These are phyloP conservation scores for Clathrus columnatus DNA, from an alignment of 768 basidiomycete genomes.

Conservation along the genomic window DNA sequence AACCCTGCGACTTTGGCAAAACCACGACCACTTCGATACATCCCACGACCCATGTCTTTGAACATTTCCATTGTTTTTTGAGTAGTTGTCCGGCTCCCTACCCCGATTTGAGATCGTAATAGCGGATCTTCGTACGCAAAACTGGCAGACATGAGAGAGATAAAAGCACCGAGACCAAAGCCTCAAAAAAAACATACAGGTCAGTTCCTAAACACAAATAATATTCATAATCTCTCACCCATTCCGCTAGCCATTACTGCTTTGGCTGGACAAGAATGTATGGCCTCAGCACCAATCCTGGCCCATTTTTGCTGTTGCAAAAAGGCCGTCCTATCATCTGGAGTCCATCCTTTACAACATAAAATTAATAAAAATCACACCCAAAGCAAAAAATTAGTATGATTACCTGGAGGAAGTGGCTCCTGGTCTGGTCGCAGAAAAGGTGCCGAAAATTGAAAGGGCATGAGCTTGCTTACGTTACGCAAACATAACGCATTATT, in stretches of 20 bases:
- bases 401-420: constrained; percentile 67
- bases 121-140: constrained; percentile 94
- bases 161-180: constrained; percentile 87
- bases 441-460: constrained; percentile 42
- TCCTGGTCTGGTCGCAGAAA: constrained; percentile 81
- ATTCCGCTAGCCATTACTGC: constrained; percentile 70
- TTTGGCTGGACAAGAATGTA: constrained; percentile 85
- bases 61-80: constrained; percentile 83
- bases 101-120: constrained; percentile 47
- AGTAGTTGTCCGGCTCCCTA: constrained; percentile 41
- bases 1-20: constrained; percentile 92
- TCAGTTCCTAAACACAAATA: background rate
- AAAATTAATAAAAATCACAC: background rate
- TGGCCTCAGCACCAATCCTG: constrained; percentile 54
- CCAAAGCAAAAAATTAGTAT: background rate
- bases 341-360: constrained; percentile 32
- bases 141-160: constrained; percentile 92
- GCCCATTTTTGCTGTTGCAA: constrained; percentile 73
- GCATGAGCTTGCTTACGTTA: constrained; percentile 13
- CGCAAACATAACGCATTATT: background rate
- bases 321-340: constrained; percentile 64
- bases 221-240: constrained; percentile 42
- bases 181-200: constrained; percentile 39
- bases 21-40: constrained; percentile 85
- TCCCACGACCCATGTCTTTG: constrained; percentile 89